phyloP scores from a whole-genome alignment of 1,284 basidiomycete species.

The Ganoderma lucidum region DNA sequence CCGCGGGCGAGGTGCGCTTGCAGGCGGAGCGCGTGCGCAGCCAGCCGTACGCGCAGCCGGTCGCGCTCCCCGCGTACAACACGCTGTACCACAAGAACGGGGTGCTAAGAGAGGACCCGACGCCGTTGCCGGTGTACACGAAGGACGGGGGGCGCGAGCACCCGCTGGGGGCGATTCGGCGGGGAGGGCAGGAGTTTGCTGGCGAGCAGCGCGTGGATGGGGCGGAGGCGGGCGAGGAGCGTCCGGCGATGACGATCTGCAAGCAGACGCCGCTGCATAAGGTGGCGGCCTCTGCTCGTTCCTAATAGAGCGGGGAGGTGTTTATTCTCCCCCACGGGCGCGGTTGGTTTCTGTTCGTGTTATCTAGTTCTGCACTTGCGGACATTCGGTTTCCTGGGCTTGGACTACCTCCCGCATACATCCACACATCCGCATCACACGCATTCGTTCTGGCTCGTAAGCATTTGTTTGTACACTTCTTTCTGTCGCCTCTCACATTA shows the following conservation, averaged over 20 bases:
- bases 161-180: no score
- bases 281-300: conserved; percentile 2
- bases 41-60: conserved; percentile 33
- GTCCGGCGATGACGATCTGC: conserved; percentile 16
- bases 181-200: background rate
- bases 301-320: background rate
- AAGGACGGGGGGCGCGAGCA: conserved; percentile 14
- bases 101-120: conserved; percentile 70
- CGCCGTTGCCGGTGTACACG: conserved; percentile 72
- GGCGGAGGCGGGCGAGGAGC: conserved; percentile 19
- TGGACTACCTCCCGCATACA: background rate
- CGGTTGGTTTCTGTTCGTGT: background rate
- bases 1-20: conserved; percentile 12
- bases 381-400: background rate
- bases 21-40: conserved; percentile 19
- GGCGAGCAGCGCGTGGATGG: conserved; percentile 15
- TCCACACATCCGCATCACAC: background rate
- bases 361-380: background rate
- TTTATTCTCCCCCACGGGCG: background rate
- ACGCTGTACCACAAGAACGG: conserved; percentile 79
- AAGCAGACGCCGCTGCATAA: conserved; percentile 28
- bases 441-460: conserved; percentile 1
- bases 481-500: background rate
- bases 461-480: background rate
- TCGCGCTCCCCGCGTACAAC: conserved; percentile 72